Conservation (phyloP, 768 basidiomycete genomes). For the Suillus americanus region DNA sequence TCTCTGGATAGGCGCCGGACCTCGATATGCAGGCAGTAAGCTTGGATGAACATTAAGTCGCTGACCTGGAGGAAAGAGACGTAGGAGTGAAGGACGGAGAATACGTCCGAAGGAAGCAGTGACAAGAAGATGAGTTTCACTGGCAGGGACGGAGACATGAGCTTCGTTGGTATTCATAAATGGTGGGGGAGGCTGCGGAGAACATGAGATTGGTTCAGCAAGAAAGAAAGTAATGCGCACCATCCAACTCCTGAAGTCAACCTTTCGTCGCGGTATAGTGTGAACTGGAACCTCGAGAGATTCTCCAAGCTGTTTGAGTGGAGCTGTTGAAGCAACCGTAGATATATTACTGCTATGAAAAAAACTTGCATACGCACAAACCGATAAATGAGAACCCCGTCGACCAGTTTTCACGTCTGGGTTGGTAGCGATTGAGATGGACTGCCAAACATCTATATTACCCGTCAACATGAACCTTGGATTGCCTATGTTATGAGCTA, state of each 20-base stretch:
- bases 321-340: conserved; percentile 47
- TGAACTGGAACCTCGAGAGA: conserved; percentile 53
- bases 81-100: conserved; percentile 60
- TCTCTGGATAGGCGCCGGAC: conserved; percentile 88
- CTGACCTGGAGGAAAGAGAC: conserved; percentile 54
- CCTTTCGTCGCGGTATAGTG: conserved; percentile 57
- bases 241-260: conserved; percentile 64
- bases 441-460: conserved; percentile 72
- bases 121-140: conserved; percentile 57
- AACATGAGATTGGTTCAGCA: conserved; percentile 15
- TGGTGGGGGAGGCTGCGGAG: conserved; percentile 42
- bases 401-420: conserved; percentile 66
- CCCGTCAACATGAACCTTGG: conserved; percentile 14
- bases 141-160: conserved; percentile 15
- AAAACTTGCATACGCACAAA: conserved; percentile 41
- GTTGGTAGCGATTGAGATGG: conserved; percentile 67
- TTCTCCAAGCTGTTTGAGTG: conserved; percentile 61
- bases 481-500: conserved; percentile 7
- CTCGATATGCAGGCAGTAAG: conserved; percentile 82
- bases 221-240: conserved; percentile 36
- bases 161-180: conserved; percentile 22
- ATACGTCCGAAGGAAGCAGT: conserved; percentile 94
- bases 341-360: neutral
- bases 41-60: conserved; percentile 91
- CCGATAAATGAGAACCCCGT: conserved; percentile 52